Evolutionary conservation across 768 basidiomycete species (phyloP).

Genomic region (Terana coerulea): DNA sequence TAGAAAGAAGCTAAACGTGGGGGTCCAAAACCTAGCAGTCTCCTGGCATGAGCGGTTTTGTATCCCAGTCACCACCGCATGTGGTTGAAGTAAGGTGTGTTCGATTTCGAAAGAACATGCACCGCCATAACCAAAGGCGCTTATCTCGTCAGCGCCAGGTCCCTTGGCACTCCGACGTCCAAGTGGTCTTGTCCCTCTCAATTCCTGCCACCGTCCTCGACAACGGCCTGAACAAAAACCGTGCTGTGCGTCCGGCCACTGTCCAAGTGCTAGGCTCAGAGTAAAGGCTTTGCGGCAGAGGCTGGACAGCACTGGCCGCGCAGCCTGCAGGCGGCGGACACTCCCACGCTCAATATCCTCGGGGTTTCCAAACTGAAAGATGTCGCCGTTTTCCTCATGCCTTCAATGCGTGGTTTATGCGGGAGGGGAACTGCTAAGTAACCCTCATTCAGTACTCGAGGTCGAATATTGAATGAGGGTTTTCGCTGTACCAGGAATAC

Average conservation of each 20-base stretch:
- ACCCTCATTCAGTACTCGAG: too few species aligned
- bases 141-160: not conserved
- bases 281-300: too few species aligned
- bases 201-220: too few species aligned
- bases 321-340: not conserved
- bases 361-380: not conserved
- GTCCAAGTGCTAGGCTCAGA: too few species aligned
- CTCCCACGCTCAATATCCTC: constrained; percentile 3
- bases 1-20: not conserved
- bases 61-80: not conserved
- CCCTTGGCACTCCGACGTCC: not conserved
- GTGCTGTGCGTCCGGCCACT: too few species aligned
- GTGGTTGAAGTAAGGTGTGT: not conserved
- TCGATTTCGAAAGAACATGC: constrained; percentile 1
- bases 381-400: not conserved
- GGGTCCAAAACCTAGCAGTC: not conserved
- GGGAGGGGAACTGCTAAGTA: too few species aligned
- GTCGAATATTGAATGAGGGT: too few species aligned
- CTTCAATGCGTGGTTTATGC: constrained; percentile 9
- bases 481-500: too few species aligned
- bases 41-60: constrained; percentile 4
- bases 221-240: too few species aligned
- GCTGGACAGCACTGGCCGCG: not conserved
- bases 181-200: not conserved
- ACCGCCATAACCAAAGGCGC: constrained; percentile 7